Base-by-base conservation (phyloP, 2,329 filamentous ascomycete species). In the Allantophomopsis cytisporea region DNA sequence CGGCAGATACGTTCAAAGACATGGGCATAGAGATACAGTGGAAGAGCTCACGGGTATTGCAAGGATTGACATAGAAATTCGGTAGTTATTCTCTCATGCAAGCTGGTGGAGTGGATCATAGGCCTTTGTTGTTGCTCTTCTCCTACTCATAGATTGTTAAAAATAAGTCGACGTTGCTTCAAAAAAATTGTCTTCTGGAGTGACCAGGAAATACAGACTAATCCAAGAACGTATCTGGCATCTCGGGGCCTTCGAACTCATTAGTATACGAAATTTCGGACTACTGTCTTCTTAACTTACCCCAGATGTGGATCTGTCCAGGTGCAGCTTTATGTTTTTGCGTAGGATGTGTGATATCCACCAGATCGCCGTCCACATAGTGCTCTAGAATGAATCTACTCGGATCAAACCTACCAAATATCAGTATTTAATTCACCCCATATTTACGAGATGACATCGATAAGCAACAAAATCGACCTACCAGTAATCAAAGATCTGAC, bases 401-500 rank as follows among this genome's bases (percentile, higher is more conserved):
- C 1, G 47, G 44, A 41, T 65, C 62, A 45, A 63, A 71, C 41
- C 37, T 38, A 34, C 33, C 11, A 28, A 12, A 28, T 5, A 28
- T 28, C 8, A 28, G 23, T 8, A 28, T 5, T 28, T 12, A n/a
- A 12, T 28, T 8, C 23, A 28, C 8, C 23, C 5, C 3, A 28
- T 28, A 12, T 28, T 10, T 10, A 20, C 18, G 18, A 20, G 8
- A 10, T 28, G 3, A 28, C 8, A 3, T 6, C 5, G 3, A 3
- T 3, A 28, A 10, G 11, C 11, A 28, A 6, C 10, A 28, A 12
- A 10, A 28, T 28, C 23, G 10, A 28, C 42, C 30, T 36, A 67
- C 67, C 67, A 70, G 44, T 71, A 71, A 43, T 71, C 68, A 43
- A 71, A 71, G 7, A 70, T 55, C 48, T 69, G 66, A n/a, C 52